Base-by-base conservation (phyloP, 371 early-diverging fungal genomes). In the Mucor ambiguus region DNA sequence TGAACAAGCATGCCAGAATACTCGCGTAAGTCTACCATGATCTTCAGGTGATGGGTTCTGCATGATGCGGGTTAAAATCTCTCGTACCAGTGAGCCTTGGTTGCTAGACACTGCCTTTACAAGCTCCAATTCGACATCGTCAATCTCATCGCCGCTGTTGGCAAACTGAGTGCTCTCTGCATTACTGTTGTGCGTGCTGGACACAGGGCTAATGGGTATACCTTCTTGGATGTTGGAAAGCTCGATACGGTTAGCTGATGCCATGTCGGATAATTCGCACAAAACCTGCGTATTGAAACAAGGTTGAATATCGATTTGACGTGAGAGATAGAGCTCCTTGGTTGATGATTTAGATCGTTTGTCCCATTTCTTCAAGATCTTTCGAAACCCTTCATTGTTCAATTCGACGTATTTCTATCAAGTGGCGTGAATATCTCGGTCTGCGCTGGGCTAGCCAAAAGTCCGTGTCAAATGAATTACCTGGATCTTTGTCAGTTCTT, bases 281-380 rank as follows among this genome's bases (percentile, higher is more conserved):
- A 98, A 83, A 14, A 94, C 86, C 41, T 95, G 95, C 57, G 90
- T 89, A 75, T 96, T 95, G 79, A 98, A 98, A 75, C 95, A 95
- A 2, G 97, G 95, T 76, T 97, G 98, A 44, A 97, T 90, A 63
- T 96, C 96, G 46, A 97, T 87, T 72, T 98, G 98, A 8, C 96
- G 89, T 2, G 95, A 89, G 18, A 98, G 85, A 70, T 97, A 98
- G 26, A 97, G 86, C 71, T 98, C 97, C 76, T 97, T 97, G 18
- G 95, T 97, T 26, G 89, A 91, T 3, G 95, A 92, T 78, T 95
- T 95, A 22, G 94, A 90, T 26, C 96, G 91, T 80, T 98, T 98
- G 83, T 98, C 98, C 95, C 95, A 98, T 76, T 98, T 98, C 71
- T 98, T 98, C 58, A 98, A 76, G 54, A 98, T 98, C 84, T 98